These are phyloP conservation scores for Saussurea involucrata DNA, from an alignment of 129 eudicot genomes.

Conservation along the genomic window DNA sequence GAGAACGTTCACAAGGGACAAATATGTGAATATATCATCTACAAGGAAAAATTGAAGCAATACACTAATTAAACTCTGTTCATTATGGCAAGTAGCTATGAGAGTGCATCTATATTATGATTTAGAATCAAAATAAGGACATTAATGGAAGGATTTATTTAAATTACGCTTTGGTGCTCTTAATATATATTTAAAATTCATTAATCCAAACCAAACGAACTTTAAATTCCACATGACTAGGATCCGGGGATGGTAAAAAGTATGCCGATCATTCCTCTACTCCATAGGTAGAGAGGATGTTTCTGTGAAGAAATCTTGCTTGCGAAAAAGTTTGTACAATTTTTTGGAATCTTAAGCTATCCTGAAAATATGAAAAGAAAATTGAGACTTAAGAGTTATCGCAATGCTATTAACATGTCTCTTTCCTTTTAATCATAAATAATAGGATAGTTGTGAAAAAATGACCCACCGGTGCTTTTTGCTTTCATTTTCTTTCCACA, in stretches of 20 bases:
- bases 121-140: background rate
- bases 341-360: background rate
- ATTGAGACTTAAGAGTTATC: too few relatives aligned
- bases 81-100: background rate
- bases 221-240: too few relatives aligned
- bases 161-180: background rate
- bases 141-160: background rate
- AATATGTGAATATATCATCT: background rate
- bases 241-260: background rate
- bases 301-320: background rate
- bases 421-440: background rate
- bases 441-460: background rate
- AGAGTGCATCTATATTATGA: background rate
- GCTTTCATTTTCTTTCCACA: conserved; percentile 1
- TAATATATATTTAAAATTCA: background rate
- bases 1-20: background rate
- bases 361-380: background rate
- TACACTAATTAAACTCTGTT: background rate
- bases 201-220: background rate
- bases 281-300: background rate
- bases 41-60: background rate
- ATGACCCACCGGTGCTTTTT: background rate
- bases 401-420: too few relatives aligned
- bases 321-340: background rate
- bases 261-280: background rate